Percentiles rank a stretch among this genome's conserved stretches.
Evolutionary conservation across 306 rosid genomes (phyloP).

Genomic region (Dalbergia cochinchinensis): DNA sequence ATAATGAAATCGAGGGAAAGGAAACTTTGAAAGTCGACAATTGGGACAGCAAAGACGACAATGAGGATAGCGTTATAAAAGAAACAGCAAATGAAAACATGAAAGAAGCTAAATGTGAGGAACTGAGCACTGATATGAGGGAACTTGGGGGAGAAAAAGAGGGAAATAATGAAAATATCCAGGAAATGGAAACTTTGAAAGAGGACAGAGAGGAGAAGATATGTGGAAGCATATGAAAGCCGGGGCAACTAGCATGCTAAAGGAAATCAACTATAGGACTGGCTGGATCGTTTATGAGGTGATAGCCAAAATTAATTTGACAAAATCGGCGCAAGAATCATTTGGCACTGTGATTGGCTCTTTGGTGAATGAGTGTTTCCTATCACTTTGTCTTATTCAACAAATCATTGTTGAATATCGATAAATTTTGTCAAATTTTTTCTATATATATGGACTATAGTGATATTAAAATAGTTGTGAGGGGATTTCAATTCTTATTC

Average conservation of each 20-base stretch:
- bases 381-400: not conserved
- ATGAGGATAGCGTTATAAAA: not conserved
- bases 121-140: conserved; percentile 16
- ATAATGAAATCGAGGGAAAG: not conserved
- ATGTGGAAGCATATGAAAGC: conserved; percentile 30
- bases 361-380: conserved; percentile 19
- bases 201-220: conserved; percentile 43
- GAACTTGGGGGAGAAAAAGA: conserved; percentile 32
- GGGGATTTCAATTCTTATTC: conserved; percentile 11
- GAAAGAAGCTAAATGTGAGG: conserved; percentile 21
- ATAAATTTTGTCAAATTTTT: conserved; percentile 37
- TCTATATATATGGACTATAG: conserved; percentile 12
- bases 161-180: conserved; percentile 7
- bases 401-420: not conserved
- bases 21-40: conserved; percentile 42
- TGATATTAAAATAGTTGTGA: conserved; percentile 12
- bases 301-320: conserved; percentile 38
- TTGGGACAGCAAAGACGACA: conserved; percentile 28
- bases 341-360: conserved; percentile 20
- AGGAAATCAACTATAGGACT: conserved; percentile 32
- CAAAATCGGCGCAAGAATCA: conserved; percentile 46
- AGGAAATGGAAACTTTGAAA: conserved; percentile 39
- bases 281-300: conserved; percentile 13
- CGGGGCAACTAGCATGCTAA: conserved; percentile 9
- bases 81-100: conserved; percentile 5